A percentile compares a stretch with the other conserved stretches of the same genome.
Evolutionary conservation across 1,139 yeast genomes (phyloP).

Genomic region (Taphrina sp.): DNA sequence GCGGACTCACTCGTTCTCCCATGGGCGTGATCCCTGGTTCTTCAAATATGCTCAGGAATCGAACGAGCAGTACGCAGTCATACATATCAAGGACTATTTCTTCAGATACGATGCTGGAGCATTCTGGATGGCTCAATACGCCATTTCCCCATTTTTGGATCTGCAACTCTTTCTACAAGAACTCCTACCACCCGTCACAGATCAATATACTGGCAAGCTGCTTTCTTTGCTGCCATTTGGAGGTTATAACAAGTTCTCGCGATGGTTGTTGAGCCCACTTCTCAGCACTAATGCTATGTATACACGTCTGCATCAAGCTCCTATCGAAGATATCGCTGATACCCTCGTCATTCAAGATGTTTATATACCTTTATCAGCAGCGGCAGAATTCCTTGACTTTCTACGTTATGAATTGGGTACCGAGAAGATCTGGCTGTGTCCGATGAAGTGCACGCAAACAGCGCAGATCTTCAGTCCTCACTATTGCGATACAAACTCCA

Average conservation of each 20-base stretch:
- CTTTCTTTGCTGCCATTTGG: constrained; percentile 6
- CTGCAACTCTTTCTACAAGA: background rate
- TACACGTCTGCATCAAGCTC: constrained; percentile 16
- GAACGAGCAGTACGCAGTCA: background rate
- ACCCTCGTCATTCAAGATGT: constrained; percentile 20
- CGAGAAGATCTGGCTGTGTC: constrained; percentile 24
- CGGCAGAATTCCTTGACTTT: constrained; percentile 10
- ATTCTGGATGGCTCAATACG: constrained; percentile 21
- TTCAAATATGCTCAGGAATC: background rate
- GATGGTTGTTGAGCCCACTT: constrained; percentile 14
- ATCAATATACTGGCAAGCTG: background rate
- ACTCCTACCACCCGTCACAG: constrained; percentile 8
- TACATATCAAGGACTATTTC: constrained; percentile 6
- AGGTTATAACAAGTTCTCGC: constrained; percentile 12
- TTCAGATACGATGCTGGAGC: constrained; percentile 20
- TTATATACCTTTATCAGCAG: background rate
- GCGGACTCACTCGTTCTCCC: background rate
- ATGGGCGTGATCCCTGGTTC: constrained; percentile 16
- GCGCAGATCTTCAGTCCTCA: constrained; percentile 12
- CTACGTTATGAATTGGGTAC: background rate
- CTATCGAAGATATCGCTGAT: constrained; percentile 3
- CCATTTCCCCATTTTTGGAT: constrained; percentile 6
- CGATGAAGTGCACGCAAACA: constrained; percentile 2
- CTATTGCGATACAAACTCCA: background rate
- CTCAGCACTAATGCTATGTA: constrained; percentile 13